A percentile compares a stretch with the other conserved stretches of the same genome.
phyloP scores from a whole-genome alignment of 331 rosid species.

The Stylosanthes scabra region DNA sequence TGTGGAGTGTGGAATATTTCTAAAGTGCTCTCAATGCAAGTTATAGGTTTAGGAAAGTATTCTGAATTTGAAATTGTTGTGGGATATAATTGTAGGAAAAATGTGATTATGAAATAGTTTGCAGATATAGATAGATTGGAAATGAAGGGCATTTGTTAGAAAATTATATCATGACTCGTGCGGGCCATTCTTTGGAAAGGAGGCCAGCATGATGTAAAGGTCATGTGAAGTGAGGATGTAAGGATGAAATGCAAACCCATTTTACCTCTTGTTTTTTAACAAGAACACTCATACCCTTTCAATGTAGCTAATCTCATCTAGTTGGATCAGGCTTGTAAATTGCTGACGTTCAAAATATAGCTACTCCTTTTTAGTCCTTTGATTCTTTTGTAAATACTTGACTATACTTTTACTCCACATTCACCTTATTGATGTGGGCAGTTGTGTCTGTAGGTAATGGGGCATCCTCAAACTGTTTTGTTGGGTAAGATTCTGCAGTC shows the following conservation, averaged over 20 bases:
- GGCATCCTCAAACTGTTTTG: constrained; percentile 89
- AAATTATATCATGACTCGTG: not conserved
- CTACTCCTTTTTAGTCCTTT: constrained; percentile 23
- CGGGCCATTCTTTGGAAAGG: not conserved
- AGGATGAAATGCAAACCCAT: no score
- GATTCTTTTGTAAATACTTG: constrained; percentile 10
- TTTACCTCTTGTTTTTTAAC: no score
- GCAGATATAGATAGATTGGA: not conserved
- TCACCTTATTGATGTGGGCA: constrained; percentile 28
- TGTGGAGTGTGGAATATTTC: not conserved
- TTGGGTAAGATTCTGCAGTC: constrained; percentile 73
- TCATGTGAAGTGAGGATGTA: no score
- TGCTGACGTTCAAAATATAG: not conserved
- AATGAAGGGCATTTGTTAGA: not conserved
- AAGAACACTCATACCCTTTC: not conserved
- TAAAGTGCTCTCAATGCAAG: not conserved
- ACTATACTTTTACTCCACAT: constrained; percentile 25
- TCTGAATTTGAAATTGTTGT: not conserved
- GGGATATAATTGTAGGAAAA: not conserved
- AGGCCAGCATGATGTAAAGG: no score
- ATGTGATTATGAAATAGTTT: not conserved
- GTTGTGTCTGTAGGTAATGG: constrained; percentile 71
- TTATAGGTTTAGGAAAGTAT: not conserved
- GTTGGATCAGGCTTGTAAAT: not conserved
- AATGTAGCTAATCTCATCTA: not conserved